Base-by-base conservation (phyloP, 345 rosid species). In the Durio zibethinus region DNA sequence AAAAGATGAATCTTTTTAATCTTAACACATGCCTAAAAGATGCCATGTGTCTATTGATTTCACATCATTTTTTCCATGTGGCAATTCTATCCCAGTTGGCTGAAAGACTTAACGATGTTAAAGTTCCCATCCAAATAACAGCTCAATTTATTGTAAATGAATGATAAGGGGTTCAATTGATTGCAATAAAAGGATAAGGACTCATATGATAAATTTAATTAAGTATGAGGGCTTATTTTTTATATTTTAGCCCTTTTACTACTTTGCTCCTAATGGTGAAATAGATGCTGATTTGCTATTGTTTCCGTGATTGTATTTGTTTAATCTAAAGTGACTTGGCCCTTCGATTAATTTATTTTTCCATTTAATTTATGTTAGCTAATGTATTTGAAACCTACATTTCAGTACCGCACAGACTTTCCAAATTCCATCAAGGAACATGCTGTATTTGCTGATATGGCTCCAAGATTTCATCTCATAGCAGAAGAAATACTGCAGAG, bases 381-480 rank as follows among this genome's bases (percentile, higher is more conserved):
- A 35, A 62, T 75, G 20, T 31, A 18, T 47, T 42, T 47, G 31
- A 47, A 31, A 31, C 59, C n/a, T 33, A 67, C 23, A 48, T 66
- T 87, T 71, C 88, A 96, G 98, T 96, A 96, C 81, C 94, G 93
- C 20, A 69, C 89, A 61, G 89, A 89, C 88, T 92, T 96, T 83
- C 97, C 97, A 68, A 80, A 82, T 82, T 80, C 89, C 76, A 82
- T 93, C 62, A 96, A 90, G 81, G 99, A 93, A 75, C 87, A 88
- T 86, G 91, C 92, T 70, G 89, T 93, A 50, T 96, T 96, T 85
- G 93, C 86, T 79, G 97, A 96, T 79, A 65, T 93, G 85, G 98
- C 97, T 83, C 98, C 99, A 71, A 88, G 94, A 71, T 92, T 88
- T 86, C 89, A 87, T 75, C 74, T 88, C 74, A 91, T 88, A 94